Base-by-base conservation (phyloP, 768 basidiomycete species). In the Agaricus blazei region DNA sequence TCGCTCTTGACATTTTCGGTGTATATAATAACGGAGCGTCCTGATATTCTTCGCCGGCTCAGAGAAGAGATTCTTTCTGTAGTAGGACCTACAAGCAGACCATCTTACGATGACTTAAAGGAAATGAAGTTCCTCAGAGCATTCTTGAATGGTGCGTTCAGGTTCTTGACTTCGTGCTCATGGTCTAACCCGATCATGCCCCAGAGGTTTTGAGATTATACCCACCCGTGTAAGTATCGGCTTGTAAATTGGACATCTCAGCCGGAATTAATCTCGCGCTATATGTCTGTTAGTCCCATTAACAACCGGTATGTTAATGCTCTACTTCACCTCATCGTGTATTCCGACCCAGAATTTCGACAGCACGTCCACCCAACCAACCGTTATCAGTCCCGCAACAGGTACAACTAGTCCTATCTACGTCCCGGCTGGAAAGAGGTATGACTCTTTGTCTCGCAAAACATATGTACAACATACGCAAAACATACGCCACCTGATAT, bases 71-170 rank as follows among this genome's bases (percentile, higher is more conserved):
- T 78, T 19, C 45, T 74, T 1, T 57, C 59, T 14, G 67, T 62
- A 31, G 57, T 78, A 11, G 76, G 77, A 6, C 58, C 65, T 9
- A 61, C 56, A 15, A 62, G 63, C 6, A 49, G 65, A 14, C 77
- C 77, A 1, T 70, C 69, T 0, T 74, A 70, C 53, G 75, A 74
- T n/a, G 68, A 76, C 48, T 68, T 79, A 52, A 67, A 69, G 47
- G 64, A 71, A 3, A 73, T 79, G 72, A 76, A 72, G 51, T 65
- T 58, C 46, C 44, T 65, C 43, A 46, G 64, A 9, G 64, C 64
- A 15, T 60, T 65, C 31, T 59, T 67, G 48, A 67, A 67, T 46
- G 66, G 66, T 65, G 51, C 8, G 57, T 23, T 8, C 7, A 15
- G 19, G 12, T 37, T 4, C 6, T 4, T 37, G 46, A 15, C 23